Evolutionary conservation across 2,329 filamentous ascomycete species (phyloP), one percentile per base, ranked within the genome.

Genomic region (Myriosclerotinia scirpicola): DNA sequence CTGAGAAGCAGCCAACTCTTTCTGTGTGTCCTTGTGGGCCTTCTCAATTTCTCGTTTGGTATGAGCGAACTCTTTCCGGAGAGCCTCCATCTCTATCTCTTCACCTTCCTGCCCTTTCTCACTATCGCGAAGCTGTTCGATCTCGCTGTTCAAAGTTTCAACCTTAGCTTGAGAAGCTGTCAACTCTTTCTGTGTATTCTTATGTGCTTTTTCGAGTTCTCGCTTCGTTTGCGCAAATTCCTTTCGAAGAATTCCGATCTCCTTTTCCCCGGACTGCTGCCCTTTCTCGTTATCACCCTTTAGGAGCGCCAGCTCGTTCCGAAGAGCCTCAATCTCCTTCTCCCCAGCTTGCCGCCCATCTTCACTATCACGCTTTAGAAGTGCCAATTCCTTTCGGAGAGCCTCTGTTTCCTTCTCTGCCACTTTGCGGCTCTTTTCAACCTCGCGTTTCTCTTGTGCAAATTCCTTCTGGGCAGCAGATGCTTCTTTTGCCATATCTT

Each of bases 151-250:
- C 1, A 72, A 67, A 26, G 86, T 85, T 63, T 87, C 87, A 20
- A 95, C 87, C 69, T 88, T 84, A 8, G 82, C 82, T 54, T 90
- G 85, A 56, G 85, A 84, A 36, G 75, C 72, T 34, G 76, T 72
- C 5, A 68, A 26, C 48, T 70, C 76, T 34, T 74, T 75, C 48
- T 75, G 75, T 7, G 61, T 70, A 42, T 70, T 67, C 63, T 70
- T 70, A 2, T 68, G 66, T 68, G 67, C 63, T 48, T 75, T 70
- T 46, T 71, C 70, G 36, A 59, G 73, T 71, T 71, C 77, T 72
- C 30, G 69, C 61, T 75, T 77, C 55, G 75, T 73, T 44, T 70
- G 69, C 15, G 75, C 72, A 17, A 79, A 70, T 38, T 80, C 77
- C 26, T 77, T 77, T 54, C 76, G 74, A 3, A 80, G 55, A 42